Percentiles rank a stretch among this genome's conserved stretches.
Evolutionary conservation across 805 yeast species (phyloP).

Genomic region (Candida insectorum): DNA sequence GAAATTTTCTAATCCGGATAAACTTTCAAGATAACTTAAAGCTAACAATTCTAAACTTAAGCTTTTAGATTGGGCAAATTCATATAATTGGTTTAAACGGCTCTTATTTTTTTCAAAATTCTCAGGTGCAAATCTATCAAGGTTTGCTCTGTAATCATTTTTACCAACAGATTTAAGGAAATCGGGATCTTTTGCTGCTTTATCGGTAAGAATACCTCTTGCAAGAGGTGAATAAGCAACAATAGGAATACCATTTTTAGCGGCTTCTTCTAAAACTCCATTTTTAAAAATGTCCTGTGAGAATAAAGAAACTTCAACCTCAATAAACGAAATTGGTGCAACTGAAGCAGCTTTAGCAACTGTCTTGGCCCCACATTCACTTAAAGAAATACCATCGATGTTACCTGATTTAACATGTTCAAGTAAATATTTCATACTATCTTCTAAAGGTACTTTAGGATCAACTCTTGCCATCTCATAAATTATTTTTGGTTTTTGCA

Average conservation of each 20-base stretch:
- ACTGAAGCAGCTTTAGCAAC: constrained; percentile 56
- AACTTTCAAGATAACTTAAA: constrained; percentile 46
- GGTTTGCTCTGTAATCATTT: constrained; percentile 3
- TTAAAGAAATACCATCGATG: constrained; percentile 68
- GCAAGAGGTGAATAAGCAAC: constrained; percentile 84
- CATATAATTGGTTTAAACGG: constrained; percentile 47
- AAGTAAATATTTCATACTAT: constrained; percentile 53
- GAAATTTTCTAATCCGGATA: constrained; percentile 60
- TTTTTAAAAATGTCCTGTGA: constrained; percentile 56
- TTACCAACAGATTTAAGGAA: constrained; percentile 3
- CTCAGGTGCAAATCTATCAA: constrained; percentile 53
- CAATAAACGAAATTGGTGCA: constrained; percentile 63
- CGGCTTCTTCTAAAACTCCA: constrained; percentile 61
- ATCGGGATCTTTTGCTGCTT: constrained; percentile 35
- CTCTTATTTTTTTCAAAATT: constrained; percentile 50
- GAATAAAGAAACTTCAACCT: constrained; percentile 75
- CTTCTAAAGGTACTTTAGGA: constrained; percentile 51
- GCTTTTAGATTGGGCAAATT: constrained; percentile 44
- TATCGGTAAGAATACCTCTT: constrained; percentile 73
- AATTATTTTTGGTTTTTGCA: constrained; percentile 36
- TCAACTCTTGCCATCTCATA: constrained; percentile 78
- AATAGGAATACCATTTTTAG: constrained; percentile 58
- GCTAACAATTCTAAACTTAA: constrained; percentile 56
- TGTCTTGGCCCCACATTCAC: constrained; percentile 66
- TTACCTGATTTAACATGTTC: constrained; percentile 60